Evolutionary conservation across 768 basidiomycete species (phyloP), one percentile per base, ranked within the genome.

Genomic region (Coprinopsis strossmayeri): DNA sequence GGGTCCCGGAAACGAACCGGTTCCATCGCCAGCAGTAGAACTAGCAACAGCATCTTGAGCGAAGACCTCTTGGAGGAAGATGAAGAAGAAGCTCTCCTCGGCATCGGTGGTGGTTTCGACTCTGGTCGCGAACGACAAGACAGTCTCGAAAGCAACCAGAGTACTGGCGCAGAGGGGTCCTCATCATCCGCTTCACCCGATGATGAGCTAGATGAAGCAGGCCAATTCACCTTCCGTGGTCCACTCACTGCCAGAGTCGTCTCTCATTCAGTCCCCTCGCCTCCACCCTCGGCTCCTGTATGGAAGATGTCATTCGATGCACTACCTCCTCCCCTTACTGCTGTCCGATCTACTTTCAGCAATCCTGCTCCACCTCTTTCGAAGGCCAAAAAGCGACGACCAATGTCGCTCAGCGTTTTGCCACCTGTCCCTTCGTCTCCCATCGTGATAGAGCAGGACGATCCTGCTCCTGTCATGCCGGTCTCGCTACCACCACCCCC

Each of bases 51-150:
- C 61, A 67, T 85, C 34, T 61, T 88, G 35, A 90, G 87, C 59
- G 88, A 91, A 61, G 74, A 91, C 45, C 76, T 90, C 7, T 78
- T 91, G 9, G 89, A 90, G 58, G 86, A 86, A 53, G 87, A 89
- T 18, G 88, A 91, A 60, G 87, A 91, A 59, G 66, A 77, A 41
- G 83, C 81, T 50, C 67, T 89, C 0, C 71, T 89, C 34, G 83
- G 84, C 38, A 62, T 84, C 15, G 81, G 84, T 46, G 79, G 82
- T 46, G 77, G 79, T 28, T 88, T 87, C 53, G 74, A 77, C 55
- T 68, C 68, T 23, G 68, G 68, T 38, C 63, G 64, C n/a, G 69
- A 70, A 45, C 63, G 65, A 52, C 61, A 63, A 21, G 61, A 56
- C 47, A 61, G 64, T 45, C 57, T 63, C 18, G 68, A 67, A 40